Base-by-base conservation (phyloP, 495 filamentous ascomycete species). In the Daldinia loculata region DNA sequence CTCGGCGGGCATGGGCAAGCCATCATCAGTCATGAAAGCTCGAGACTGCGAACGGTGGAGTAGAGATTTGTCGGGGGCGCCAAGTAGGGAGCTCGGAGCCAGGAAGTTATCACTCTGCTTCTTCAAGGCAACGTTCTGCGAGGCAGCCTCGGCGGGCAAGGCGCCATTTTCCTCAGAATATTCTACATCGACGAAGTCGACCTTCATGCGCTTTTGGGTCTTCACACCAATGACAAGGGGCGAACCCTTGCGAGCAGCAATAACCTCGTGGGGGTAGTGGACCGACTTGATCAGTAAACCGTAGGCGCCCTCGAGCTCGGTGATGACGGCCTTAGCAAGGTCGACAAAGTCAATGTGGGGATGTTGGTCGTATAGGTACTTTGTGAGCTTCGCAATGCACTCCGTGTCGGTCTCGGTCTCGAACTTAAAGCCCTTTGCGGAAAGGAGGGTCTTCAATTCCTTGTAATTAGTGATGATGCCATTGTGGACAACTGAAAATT, bases 381-480 rank as follows among this genome's bases (percentile, higher is more conserved):
- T 99, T 78, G 95, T 91, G 57, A 99, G 89, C 84, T 99, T 99
- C 67, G 96, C 95, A 80, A 99, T 99, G 79, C 94, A 97, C 81
- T 99, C 95, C 27, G 95, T 99, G 77, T 99, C 95, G 51, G 95
- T 99, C 84, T 99, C 94, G 29, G 95, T 98, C 89, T 99, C 95
- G 79, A 99, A 99, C 64, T 90, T 90, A 87, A 97, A 97, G 70
- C 96, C 96, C 86, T 98, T 99, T 85, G 85, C 86, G 82, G 93
- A 89, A 69, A 99, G 84, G 56, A 99, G 87, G 62, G 92, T 91
- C 89, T 95, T 97, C 74, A 99, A 84, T 84, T 99, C 95, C 85
- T 99, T 99, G 89, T 99, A 99, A 87, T 99, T 99, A 84, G 95
- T 99, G 84, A 99, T 99, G 86, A 99, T 99, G 79, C 95, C 95